Base-by-base conservation (phyloP, 2,329 filamentous ascomycete genomes). In the Grosmannia penicillata region DNA sequence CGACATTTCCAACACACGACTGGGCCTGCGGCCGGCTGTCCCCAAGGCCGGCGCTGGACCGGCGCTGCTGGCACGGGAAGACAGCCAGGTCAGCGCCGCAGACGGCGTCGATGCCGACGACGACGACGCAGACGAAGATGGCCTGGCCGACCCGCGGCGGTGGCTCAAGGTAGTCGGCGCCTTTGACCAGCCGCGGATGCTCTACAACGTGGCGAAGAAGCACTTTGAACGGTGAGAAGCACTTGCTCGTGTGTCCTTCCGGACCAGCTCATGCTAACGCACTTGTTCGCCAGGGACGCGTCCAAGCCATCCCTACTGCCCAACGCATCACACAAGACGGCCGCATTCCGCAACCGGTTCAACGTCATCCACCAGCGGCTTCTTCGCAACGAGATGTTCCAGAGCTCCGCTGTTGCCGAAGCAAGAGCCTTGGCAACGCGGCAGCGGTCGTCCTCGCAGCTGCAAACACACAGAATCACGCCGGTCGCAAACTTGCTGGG, bases 331-430 rank as follows among this genome's bases (percentile, higher is more conserved):
- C 81, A 87, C 52, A 94, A 93, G 57, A 94, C 85, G 2, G 66
- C 75, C 4, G 65, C 91, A 32, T 95, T 95, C 59, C 75, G 86
- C 47, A 87, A 95, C 55, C 74, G 87, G 45, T 96, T 93, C 56
- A 82, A 94, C 50, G 72, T 96, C 39, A 80, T 96, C 36, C 82
- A 95, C 55, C 89, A 96, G 56, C 78, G 91, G 15, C 72, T 96
- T 15, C 71, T 96, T 29, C 79, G 91, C 35, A 95, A 95, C 53
- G 86, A 95, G 57, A 78, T 83, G 17, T 98, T 98, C 50, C 87
- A 95, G 55, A 76, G 76, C 17, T 85, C 86, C 1, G 69, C 80
- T 17, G 76, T 93, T 39, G 73, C 79, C 8, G 68, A 70, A 2
- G 68, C 70, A 13, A 68, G 68, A 36, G 58, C 60, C n/a, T 18